Evolutionary conservation across 192 early-diverging fungal genomes (phyloP).

Genomic region (Helicostylum pulchrum): DNA sequence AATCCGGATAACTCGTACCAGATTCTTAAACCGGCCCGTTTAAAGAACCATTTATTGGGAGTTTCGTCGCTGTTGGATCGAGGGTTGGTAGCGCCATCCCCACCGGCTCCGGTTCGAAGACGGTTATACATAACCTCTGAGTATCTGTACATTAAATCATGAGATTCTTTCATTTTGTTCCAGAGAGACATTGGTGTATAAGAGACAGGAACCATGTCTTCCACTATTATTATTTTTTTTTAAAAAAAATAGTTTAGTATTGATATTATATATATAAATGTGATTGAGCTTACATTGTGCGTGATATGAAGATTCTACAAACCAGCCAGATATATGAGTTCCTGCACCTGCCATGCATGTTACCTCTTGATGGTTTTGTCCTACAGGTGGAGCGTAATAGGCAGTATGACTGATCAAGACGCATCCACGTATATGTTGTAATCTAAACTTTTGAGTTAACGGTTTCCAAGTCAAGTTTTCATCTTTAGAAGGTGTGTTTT

Average conservation of each 20-base stretch:
- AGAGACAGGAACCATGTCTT: background rate
- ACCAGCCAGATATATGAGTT: slow-evolving; percentile 67
- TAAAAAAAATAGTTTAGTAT: background rate
- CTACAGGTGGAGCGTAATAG: slow-evolving; percentile 77
- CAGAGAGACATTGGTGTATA: background rate
- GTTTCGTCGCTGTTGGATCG: background rate
- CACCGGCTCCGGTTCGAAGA: background rate
- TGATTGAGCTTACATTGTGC: slow-evolving; percentile 7
- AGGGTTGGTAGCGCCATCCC: background rate
- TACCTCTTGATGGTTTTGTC: slow-evolving; percentile 85
- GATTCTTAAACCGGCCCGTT: background rate
- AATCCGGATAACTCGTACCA: slow-evolving; percentile 18
- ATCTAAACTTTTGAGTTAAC: slow-evolving; percentile 63
- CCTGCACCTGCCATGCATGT: slow-evolving; percentile 83
- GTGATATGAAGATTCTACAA: slow-evolving; percentile 51
- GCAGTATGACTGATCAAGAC: slow-evolving; percentile 76
- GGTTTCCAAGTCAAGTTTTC: slow-evolving; percentile 53
- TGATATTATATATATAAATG: too few relatives aligned
- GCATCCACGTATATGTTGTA: slow-evolving; percentile 78
- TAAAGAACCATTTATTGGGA: background rate
- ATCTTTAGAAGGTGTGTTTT: slow-evolving; percentile 36
- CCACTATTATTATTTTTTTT: background rate
- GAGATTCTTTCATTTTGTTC: slow-evolving; percentile 19
- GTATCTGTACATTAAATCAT: slow-evolving; percentile 24
- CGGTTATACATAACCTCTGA: slow-evolving; percentile 11